A percentile compares a stretch with the other conserved stretches of the same genome.
These are phyloP conservation scores for Leishmania tropica DNA, from an alignment of 208 protist genomes.

Conservation along the genomic window DNA sequence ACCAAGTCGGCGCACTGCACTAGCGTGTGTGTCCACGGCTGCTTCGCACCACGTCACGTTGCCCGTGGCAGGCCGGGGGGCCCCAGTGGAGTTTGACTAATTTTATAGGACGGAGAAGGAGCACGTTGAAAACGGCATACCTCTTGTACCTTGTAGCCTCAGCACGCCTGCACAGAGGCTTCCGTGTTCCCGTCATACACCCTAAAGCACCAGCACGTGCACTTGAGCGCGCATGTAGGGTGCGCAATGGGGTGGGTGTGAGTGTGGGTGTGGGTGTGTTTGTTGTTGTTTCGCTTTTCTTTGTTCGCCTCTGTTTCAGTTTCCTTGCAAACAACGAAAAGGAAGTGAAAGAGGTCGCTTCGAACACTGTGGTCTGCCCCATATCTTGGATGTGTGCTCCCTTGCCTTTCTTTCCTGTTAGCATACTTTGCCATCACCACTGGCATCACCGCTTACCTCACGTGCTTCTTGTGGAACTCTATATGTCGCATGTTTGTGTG, in stretches of 20 bases:
- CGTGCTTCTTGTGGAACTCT: not conserved
- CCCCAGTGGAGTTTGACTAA: not conserved
- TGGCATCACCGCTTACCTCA: not conserved
- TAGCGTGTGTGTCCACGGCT: not conserved
- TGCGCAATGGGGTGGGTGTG: not conserved
- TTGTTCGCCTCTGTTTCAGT: not conserved
- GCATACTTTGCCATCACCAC: not conserved
- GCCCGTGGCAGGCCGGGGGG: not conserved
- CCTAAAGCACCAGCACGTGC: not conserved
- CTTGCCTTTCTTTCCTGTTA: not conserved
- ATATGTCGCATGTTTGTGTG: not conserved
- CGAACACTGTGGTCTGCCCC: not conserved
- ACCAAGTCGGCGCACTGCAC: not conserved
- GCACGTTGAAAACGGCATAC: not conserved
- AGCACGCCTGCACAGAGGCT: not conserved
- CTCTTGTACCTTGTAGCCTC: not conserved
- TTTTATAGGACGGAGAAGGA: not conserved
- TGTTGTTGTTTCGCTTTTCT: not conserved
- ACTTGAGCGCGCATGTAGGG: not conserved
- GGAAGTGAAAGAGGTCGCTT: not conserved
- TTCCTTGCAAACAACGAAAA: not conserved
- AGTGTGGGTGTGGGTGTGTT: not conserved
- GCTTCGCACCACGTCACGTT: not conserved
- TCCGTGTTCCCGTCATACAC: not conserved
- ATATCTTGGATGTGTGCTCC: not conserved